These are phyloP conservation scores for Stephania cephalantha DNA, from an alignment of 164 flowering plant species.

Conservation along the genomic window DNA sequence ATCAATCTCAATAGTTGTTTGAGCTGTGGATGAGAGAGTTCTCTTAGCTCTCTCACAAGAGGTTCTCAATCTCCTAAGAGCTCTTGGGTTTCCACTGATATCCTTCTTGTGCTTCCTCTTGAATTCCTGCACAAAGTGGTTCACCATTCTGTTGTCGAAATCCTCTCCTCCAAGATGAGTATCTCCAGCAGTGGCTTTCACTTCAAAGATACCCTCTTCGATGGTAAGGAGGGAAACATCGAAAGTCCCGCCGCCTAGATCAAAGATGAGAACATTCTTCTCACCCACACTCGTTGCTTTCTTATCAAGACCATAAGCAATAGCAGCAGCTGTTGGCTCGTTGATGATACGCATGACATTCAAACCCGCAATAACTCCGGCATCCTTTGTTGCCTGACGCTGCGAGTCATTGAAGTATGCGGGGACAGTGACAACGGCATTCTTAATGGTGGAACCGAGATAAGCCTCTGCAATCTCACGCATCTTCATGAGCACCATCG, in stretches of 20 bases:
- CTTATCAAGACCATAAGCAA: constrained; percentile 48
- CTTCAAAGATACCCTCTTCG: constrained; percentile 36
- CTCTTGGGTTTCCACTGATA: constrained; percentile 26
- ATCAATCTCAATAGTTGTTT: constrained; percentile 39
- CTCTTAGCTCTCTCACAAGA: constrained; percentile 34
- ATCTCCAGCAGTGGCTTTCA: constrained; percentile 42
- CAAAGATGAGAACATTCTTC: constrained; percentile 36
- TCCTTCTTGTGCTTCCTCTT: constrained; percentile 36
- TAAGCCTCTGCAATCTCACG: constrained; percentile 43
- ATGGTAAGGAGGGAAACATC: constrained; percentile 43
- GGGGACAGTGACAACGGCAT: constrained; percentile 35
- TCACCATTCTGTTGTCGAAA: constrained; percentile 36
- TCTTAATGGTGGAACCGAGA: constrained; percentile 30
- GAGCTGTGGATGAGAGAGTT: constrained; percentile 29
- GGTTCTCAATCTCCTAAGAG: constrained; percentile 30
- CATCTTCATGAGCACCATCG: constrained; percentile 40
- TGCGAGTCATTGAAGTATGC: constrained; percentile 37
- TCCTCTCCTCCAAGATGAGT: constrained; percentile 41
- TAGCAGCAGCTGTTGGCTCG: constrained; percentile 52
- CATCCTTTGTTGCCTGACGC: constrained; percentile 42
- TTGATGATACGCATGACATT: constrained; percentile 37
- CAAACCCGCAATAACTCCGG: constrained; percentile 38
- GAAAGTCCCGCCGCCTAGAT: constrained; percentile 48
- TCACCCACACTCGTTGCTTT: constrained; percentile 31
- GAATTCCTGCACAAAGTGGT: constrained; percentile 34